Conservation (phyloP, 148 eudicot species). For the Vaccinium vitisidaea region DNA sequence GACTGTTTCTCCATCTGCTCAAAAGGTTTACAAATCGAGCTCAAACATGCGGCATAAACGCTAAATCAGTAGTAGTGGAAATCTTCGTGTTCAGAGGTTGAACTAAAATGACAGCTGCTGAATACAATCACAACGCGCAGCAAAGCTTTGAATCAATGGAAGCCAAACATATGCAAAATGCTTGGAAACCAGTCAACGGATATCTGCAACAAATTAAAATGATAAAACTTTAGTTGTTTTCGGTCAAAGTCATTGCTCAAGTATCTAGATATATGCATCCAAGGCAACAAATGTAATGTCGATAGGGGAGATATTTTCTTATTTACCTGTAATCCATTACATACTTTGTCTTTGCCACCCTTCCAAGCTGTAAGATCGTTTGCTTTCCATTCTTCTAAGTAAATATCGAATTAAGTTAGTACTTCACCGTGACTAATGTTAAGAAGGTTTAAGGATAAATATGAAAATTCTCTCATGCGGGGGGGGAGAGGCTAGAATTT, state of each 20-base stretch:
- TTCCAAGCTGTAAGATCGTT: conserved; percentile 76
- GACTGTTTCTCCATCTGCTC: neutral
- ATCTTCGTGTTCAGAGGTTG: conserved; percentile 24
- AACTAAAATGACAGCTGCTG: conserved; percentile 6
- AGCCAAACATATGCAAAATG: conserved; percentile 89
- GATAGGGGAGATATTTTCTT: neutral
- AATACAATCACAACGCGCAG: conserved; percentile 57
- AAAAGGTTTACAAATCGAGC: neutral
- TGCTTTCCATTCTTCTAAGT: conserved; percentile 65
- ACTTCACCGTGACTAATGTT: neutral
- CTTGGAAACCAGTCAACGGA: conserved; percentile 90
- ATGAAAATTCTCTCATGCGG: neutral
- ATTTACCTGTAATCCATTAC: conserved; percentile 88
- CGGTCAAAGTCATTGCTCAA: neutral
- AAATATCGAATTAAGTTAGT: conserved; percentile 7
- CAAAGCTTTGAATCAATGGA: conserved; percentile 91
- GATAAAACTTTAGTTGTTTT: neutral
- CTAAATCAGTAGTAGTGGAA: neutral
- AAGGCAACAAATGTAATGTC: neutral
- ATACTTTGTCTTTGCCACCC: conserved; percentile 66
- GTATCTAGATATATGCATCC: neutral
- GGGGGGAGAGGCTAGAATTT: neutral
- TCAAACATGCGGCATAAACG: neutral
- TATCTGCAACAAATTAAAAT: conserved; percentile 46
- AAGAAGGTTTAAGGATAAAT: neutral